Conservation (phyloP, 2,329 filamentous ascomycete genomes). For the Colletotrichum sojae region DNA sequence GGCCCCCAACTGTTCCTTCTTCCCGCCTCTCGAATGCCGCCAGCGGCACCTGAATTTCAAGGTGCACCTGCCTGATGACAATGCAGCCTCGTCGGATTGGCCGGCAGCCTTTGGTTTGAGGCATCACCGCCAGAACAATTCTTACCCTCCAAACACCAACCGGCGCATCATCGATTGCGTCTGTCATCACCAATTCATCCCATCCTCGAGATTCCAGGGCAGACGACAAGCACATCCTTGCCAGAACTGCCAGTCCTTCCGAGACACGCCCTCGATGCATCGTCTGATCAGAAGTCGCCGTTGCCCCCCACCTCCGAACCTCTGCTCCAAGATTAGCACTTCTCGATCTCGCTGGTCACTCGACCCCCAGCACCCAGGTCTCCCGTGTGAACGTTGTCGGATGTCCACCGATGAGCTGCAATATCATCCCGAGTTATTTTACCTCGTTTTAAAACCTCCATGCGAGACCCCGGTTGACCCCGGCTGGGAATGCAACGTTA, state of each 20-base stretch:
- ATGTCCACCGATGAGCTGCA: slow-evolving; percentile 8
- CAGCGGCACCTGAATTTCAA: neutral
- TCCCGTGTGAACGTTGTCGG: slow-evolving; percentile 14
- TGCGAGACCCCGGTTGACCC: slow-evolving; percentile 23
- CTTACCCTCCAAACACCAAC: neutral
- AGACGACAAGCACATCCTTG: slow-evolving; percentile 15
- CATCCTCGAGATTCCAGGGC: slow-evolving; percentile 2
- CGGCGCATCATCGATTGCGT: neutral
- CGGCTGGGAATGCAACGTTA: neutral
- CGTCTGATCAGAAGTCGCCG: slow-evolving; percentile 10
- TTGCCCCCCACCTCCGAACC: slow-evolving; percentile 12
- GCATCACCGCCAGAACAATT: neutral
- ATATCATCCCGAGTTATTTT: slow-evolving; percentile 27
- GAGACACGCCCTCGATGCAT: neutral
- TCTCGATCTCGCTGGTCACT: neutral
- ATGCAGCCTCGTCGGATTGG: neutral
- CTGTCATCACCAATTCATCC: neutral
- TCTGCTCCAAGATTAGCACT: slow-evolving; percentile 12
- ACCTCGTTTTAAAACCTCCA: neutral
- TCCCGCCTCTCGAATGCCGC: neutral
- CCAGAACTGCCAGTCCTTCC: neutral
- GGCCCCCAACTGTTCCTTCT: neutral
- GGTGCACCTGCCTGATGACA: neutral
- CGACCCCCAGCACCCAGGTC: neutral
- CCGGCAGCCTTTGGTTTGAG: neutral